Base-by-base conservation (phyloP, 768 basidiomycete genomes). In the Amanita pallidorosea region DNA sequence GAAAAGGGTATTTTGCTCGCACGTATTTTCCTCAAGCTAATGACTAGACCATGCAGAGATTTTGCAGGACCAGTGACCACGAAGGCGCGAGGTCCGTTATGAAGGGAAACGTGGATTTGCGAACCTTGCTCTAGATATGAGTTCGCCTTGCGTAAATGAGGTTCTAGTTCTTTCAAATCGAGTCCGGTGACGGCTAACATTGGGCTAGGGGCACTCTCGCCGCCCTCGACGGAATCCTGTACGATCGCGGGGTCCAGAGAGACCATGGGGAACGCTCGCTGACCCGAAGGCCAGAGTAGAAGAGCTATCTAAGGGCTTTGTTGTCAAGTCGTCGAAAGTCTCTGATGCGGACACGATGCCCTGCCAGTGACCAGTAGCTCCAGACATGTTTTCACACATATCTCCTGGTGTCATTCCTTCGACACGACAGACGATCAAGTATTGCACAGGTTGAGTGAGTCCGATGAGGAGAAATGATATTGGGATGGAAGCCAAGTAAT, bases 301-400 rank as follows among this genome's bases (percentile, higher is more conserved):
- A 95, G 17, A 96, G 77, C 83, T 93, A 95, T 58, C 77, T 85
- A 58, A 97, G 66, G 31, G 91, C 90, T 65, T 95, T 94, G 62
- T 67, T 51, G 76, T 70, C 66, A 91, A 88, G 3, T 84, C 81
- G 43, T 84, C 83, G 54, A 83, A 81, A 22, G 82, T 80, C n/a
- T 73, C 73, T 4, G 93, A 91, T 4, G 88, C 81, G 6, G 94
- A 90, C 44, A 96, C 83, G 58, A 99, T 81, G 57, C 96, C 96
- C 66, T 98, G 95, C 2, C 94, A 97, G 69, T 99, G 96, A 29
- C 96, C 96, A 13, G 96, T 98, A 2, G 93, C 81, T 31, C 95
- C 95, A 7, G 79, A 73, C 49, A 98, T 75, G 42, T 77, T 77
- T 42, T 73, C 67, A 35, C 88, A 81, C 63, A 96, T 75, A 60